These are phyloP conservation scores for Geum urbanum DNA, from an alignment of 306 rosid species.

Conservation along the genomic window DNA sequence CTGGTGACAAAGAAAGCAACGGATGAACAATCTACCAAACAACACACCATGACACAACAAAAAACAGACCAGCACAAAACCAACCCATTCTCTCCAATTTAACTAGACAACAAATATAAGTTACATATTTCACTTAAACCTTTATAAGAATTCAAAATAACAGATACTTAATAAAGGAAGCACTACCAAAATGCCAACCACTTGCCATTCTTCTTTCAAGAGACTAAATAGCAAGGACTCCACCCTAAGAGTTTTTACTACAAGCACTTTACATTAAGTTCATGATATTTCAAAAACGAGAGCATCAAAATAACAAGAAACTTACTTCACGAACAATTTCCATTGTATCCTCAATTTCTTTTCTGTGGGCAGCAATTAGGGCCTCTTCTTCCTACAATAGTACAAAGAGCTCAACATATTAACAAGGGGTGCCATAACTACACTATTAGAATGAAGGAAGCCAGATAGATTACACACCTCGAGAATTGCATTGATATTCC, in stretches of 20 bases:
- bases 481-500: slow-evolving; percentile 70
- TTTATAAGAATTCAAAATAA: background rate
- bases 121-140: background rate
- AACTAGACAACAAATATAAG: background rate
- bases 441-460: background rate
- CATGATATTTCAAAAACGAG: background rate
- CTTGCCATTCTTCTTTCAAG: background rate
- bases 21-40: slow-evolving; percentile 7
- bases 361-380: slow-evolving; percentile 86
- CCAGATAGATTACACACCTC: slow-evolving; percentile 58
- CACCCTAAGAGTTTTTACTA: background rate
- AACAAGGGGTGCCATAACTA: slow-evolving; percentile 18
- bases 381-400: slow-evolving; percentile 90
- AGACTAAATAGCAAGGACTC: background rate
- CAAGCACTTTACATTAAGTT: background rate
- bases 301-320: slow-evolving; percentile 6
- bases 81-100: no score
- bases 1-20: slow-evolving; percentile 26
- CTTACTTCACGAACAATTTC: slow-evolving; percentile 99
- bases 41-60: slow-evolving; percentile 22
- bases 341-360: slow-evolving; percentile 98
- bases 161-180: background rate
- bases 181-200: background rate
- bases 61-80: background rate
- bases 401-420: slow-evolving; percentile 17